Base-by-base conservation (phyloP, 371 early-diverging fungal genomes). In the Neoconidiobolus thromboides region DNA sequence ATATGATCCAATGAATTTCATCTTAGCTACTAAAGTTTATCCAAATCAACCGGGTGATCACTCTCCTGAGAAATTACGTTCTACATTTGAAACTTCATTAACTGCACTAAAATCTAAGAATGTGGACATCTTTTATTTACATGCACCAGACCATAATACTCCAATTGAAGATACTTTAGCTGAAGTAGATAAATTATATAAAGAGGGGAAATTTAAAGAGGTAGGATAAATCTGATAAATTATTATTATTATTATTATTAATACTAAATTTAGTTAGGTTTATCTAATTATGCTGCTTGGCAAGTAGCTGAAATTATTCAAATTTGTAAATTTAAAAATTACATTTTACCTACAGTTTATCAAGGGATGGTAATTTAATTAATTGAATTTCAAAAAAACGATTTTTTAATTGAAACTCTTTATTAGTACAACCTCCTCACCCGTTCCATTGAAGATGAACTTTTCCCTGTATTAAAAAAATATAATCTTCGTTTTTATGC, bases 401-500 rank as follows among this genome's bases (percentile, higher is more conserved):
- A 49, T 43, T 7, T 43, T 39, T 48, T 48, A 5, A n/a, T 39
- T n/a, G 5, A 9, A n/a, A 39, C 55, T 53, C 54, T 7, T 6
- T 43, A 61, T 47, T 62, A 68, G 74, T 81, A 83, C 72, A 81
- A 81, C 63, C 74, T 75, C 1, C 60, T 83, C n/a, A 78, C 78
- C 3, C 69, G 84, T 51, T 75, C 71, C 39, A 73, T 79, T 14
- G 83, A 81, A 61, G 67, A 64, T 7, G 84, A 80, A 60, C 67
- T 83, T 12, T 68, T 83, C 49, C 76, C 80, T 9, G 79, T 78
- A 55, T 55, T 83, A 55, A 67, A 72, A 0, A 71, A 73, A 14
- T 69, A 80, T 41, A 67, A 69, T 6, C 77, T 83, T 59, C 58
- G 57, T 10, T 73, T 71, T 49, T 65, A 74, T 66, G 79, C 79